Conservation (phyloP, 2,329 filamentous ascomycete species). For the Fusarium chuoi region DNA sequence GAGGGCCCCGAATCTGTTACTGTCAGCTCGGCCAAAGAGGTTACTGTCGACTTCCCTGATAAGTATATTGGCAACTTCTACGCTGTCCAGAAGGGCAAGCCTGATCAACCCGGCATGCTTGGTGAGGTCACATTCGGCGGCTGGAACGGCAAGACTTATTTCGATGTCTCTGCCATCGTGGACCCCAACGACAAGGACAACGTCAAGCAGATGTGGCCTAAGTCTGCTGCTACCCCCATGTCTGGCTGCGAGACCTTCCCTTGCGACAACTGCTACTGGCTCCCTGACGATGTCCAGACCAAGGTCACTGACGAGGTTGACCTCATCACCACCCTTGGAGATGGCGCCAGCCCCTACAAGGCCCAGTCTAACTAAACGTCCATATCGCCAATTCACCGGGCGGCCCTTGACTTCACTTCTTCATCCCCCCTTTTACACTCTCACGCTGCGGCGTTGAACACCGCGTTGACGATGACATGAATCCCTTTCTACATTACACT, state of each 20-base stretch:
- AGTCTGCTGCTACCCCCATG: slow-evolving; percentile 48
- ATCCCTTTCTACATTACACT: slow-evolving; percentile 25
- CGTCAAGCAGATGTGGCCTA: slow-evolving; percentile 66
- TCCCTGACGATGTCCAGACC: slow-evolving; percentile 65
- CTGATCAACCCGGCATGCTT: slow-evolving; percentile 60
- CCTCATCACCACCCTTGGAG: slow-evolving; percentile 63
- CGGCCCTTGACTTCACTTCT: slow-evolving; percentile 25
- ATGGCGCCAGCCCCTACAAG: slow-evolving; percentile 43
- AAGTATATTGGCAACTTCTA: slow-evolving; percentile 63
- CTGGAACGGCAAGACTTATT: slow-evolving; percentile 62
- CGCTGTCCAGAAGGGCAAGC: slow-evolving; percentile 57
- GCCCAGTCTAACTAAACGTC: slow-evolving; percentile 20
- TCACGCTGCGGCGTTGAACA: slow-evolving; percentile 43
- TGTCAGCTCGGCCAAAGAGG: slow-evolving; percentile 52
- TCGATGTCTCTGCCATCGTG: slow-evolving; percentile 69
- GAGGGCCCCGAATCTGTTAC: slow-evolving; percentile 51
- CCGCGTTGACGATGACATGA: slow-evolving; percentile 44
- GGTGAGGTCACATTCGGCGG: slow-evolving; percentile 63
- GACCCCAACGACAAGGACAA: slow-evolving; percentile 60
- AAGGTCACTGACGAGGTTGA: slow-evolving; percentile 60
- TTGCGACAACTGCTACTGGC: slow-evolving; percentile 65
- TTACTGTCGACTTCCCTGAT: slow-evolving; percentile 55
- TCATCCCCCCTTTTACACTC: slow-evolving; percentile 4
- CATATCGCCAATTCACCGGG: slow-evolving; percentile 19
- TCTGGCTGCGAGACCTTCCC: slow-evolving; percentile 65